Base-by-base conservation (phyloP, 352 stramenopile species). In the Pseudoperonospora humuli region DNA sequence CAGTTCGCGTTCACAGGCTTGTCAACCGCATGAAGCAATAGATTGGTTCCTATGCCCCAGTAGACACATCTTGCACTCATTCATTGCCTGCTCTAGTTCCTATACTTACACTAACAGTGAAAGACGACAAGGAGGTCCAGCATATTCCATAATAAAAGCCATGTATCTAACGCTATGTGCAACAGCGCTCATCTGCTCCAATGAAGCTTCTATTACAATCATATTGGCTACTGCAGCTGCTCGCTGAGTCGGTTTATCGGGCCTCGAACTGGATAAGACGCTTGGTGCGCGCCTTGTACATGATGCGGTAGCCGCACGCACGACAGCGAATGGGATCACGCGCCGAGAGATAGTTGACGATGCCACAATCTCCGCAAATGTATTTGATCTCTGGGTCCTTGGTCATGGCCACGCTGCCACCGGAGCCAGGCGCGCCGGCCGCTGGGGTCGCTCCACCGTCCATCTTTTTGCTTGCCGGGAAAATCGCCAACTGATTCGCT, bases 231-330 rank as follows among this genome's bases (percentile, higher is more conserved):
- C 33, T 39, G 45, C 20, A 36, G 35, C 35, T n/a, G 21, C 23
- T 55, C 17, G 15, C 23, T 58, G 25, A 28, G 39, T n/a, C 27
- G 31, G 49, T 60, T 74, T 86, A 95, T 53, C 84, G 72, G 15
- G 84, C 84, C 52, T 95, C 84, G 44, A 93, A 95, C 75, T 95
- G 84, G 59, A 94, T 93, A 42, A 95, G 66, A 20, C 94, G 84
- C 75, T 98, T 97, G 21, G 95, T 98, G 50, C 95, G 83, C 15
- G 85, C 92, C 75, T 98, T 98, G 84, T 98, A 98, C 64, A 98
- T 91, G 76, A 98, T 98, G 49, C 95, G 85, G 75, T 98, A 98
- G 40, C 93, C 93, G 62, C 95, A 98, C 35, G 95, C 88, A 47
- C 92, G 86, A 70, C 95, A 98, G 45, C 92, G 85, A 46, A 98